phyloP scores from a whole-genome alignment of 148 eudicot genomes.

The Polygonum maritimum region DNA sequence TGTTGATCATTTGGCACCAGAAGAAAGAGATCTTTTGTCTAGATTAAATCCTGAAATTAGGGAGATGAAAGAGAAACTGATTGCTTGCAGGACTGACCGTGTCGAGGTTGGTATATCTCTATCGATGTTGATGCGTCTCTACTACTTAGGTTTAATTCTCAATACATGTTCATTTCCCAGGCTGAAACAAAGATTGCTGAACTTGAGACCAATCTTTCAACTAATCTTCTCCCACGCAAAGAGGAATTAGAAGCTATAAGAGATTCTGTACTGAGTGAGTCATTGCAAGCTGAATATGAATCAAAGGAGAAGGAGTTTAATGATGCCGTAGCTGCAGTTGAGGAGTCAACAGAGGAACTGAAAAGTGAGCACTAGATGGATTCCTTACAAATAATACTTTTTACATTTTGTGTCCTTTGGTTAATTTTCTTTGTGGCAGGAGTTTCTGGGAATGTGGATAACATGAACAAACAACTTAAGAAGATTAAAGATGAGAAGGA shows the following conservation, averaged over 20 bases:
- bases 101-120: slow-evolving; percentile 52
- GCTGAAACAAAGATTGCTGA: slow-evolving; percentile 82
- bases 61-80: slow-evolving; percentile 72
- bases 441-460: slow-evolving; percentile 48
- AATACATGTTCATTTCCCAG: slow-evolving; percentile 24
- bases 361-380: slow-evolving; percentile 35
- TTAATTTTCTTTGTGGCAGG: slow-evolving; percentile 28
- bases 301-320: slow-evolving; percentile 59
- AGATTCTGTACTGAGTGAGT: slow-evolving; percentile 53
- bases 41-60: slow-evolving; percentile 94
- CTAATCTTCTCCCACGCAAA: slow-evolving; percentile 75
- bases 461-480: slow-evolving; percentile 47
- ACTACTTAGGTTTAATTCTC: neutral
- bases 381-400: neutral
- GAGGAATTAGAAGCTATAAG: slow-evolving; percentile 77
- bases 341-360: slow-evolving; percentile 55
- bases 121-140: neutral
- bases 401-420: neutral
- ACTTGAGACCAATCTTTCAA: slow-evolving; percentile 89
- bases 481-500: slow-evolving; percentile 59
- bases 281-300: slow-evolving; percentile 50
- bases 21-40: slow-evolving; percentile 63
- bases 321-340: slow-evolving; percentile 58
- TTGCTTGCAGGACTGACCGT: slow-evolving; percentile 65
- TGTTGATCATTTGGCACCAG: slow-evolving; percentile 79